A percentile compares a stretch with the other conserved stretches of the same genome.
Conservation (phyloP, 2,329 filamentous ascomycete species). For the Nothophoma quercina region DNA sequence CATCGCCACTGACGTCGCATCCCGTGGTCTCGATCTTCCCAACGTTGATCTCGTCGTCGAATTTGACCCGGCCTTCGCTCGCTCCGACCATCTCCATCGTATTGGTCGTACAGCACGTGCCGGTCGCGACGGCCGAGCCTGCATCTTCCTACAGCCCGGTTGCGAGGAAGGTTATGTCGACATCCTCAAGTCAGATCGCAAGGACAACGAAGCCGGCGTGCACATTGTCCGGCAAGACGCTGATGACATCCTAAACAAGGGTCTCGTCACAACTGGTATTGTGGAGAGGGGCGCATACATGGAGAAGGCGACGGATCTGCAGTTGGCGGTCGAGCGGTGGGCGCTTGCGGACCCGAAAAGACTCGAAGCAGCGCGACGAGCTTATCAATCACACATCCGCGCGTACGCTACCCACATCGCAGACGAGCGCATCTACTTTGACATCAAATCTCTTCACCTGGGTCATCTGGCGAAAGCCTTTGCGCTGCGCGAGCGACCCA, state of each 20-base stretch:
- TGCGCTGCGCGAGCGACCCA: slow-evolving; percentile 85
- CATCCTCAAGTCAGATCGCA: slow-evolving; percentile 75
- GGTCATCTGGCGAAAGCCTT: slow-evolving; percentile 96
- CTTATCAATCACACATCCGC: slow-evolving; percentile 89
- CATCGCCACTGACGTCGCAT: slow-evolving; percentile 93
- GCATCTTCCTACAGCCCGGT: slow-evolving; percentile 89
- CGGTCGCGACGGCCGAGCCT: slow-evolving; percentile 83
- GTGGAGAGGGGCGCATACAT: slow-evolving; percentile 65
- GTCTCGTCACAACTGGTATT: slow-evolving; percentile 58
- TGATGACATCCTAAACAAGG: slow-evolving; percentile 72
- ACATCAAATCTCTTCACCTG: slow-evolving; percentile 88
- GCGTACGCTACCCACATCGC: slow-evolving; percentile 95
- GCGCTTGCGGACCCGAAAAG: slow-evolving; percentile 69
- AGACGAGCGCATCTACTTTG: slow-evolving; percentile 84
- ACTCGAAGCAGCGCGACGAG: slow-evolving; percentile 82
- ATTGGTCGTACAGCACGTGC: slow-evolving; percentile 95
- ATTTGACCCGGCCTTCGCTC: slow-evolving; percentile 93
- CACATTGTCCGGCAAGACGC: slow-evolving; percentile 66
- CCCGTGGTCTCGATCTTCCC: slow-evolving; percentile 92
- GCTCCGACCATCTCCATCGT: slow-evolving; percentile 92
- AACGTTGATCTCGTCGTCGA: slow-evolving; percentile 95
- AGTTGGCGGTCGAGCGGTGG: slow-evolving; percentile 72
- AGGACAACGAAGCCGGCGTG: slow-evolving; percentile 65
- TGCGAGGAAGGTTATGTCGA: slow-evolving; percentile 90
- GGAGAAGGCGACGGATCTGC: slow-evolving; percentile 70